A percentile compares a stretch with the other conserved stretches of the same genome.
phyloP scores from a whole-genome alignment of 225 moss, liverwort and hornwort species.

The Climacium dendroides region DNA sequence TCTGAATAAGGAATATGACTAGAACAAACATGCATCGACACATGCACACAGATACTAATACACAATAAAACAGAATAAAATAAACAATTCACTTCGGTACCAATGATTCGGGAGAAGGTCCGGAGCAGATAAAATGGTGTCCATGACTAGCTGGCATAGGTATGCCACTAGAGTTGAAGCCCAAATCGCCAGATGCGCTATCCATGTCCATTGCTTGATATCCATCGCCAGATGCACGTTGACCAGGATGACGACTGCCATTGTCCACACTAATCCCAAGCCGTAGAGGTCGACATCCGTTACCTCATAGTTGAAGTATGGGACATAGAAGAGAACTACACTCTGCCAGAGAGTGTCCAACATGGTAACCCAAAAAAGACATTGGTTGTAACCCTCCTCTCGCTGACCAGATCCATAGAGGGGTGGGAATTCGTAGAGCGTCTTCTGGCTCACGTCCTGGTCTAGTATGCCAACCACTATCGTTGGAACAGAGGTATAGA shows the following conservation, averaged over 20 bases:
- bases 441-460: conserved; percentile 58
- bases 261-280: conserved; percentile 58
- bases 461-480: conserved; percentile 65
- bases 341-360: conserved; percentile 84
- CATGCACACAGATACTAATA: not conserved
- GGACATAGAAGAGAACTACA: conserved; percentile 68
- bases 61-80: not conserved
- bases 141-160: conserved; percentile 53
- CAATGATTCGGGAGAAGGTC: conserved; percentile 38
- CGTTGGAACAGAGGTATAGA: conserved; percentile 81
- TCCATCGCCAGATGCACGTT: conserved; percentile 85
- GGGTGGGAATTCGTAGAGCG: conserved; percentile 43
- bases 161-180: conserved; percentile 56
- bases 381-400: conserved; percentile 61
- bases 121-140: conserved; percentile 3
- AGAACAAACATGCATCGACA: not conserved
- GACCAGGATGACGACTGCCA: conserved; percentile 69
- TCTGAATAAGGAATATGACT: not conserved
- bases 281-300: conserved; percentile 53
- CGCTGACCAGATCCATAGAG: conserved; percentile 73
- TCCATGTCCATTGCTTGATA: conserved; percentile 53
- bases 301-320: conserved; percentile 37
- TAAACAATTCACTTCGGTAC: not conserved
- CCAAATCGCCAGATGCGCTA: conserved; percentile 73
- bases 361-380: conserved; percentile 78